These are phyloP conservation scores for Alternaria rosae DNA, from an alignment of 2,329 filamentous ascomycete species.

Conservation along the genomic window DNA sequence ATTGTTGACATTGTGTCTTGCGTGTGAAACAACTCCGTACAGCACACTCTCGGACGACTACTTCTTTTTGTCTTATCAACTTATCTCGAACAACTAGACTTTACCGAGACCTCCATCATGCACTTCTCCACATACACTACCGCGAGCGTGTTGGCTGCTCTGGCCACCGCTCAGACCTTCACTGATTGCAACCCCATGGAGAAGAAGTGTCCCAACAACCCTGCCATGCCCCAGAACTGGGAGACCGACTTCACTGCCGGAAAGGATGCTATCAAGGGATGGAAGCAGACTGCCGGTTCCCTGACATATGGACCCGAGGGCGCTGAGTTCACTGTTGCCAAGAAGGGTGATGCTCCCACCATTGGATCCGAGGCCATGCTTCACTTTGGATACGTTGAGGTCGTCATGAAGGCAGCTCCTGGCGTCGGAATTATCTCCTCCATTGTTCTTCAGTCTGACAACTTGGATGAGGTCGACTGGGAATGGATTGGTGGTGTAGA, in stretches of 20 bases:
- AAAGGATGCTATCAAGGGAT: slow-evolving; percentile 46
- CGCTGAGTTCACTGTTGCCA: slow-evolving; percentile 59
- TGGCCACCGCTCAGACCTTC: slow-evolving; percentile 54
- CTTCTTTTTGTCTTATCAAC: background rate
- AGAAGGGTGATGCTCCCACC: slow-evolving; percentile 64
- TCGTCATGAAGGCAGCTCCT: slow-evolving; percentile 76
- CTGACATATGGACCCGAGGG: slow-evolving; percentile 56
- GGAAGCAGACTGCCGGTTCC: slow-evolving; percentile 49
- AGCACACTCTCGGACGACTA: slow-evolving; percentile 39
- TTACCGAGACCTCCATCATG: slow-evolving; percentile 31
- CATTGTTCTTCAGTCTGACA: slow-evolving; percentile 83
- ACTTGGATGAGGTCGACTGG: slow-evolving; percentile 88
- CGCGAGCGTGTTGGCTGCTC: slow-evolving; percentile 41
- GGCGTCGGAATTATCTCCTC: slow-evolving; percentile 81
- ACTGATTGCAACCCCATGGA: slow-evolving; percentile 55
- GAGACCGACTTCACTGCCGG: slow-evolving; percentile 56
- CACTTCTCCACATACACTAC: slow-evolving; percentile 38
- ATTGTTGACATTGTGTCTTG: slow-evolving; percentile 26
- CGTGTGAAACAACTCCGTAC: slow-evolving; percentile 14
- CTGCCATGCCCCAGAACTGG: slow-evolving; percentile 51
- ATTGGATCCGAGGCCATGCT: slow-evolving; percentile 83
- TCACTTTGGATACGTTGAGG: slow-evolving; percentile 82
- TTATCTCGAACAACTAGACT: slow-evolving; percentile 4
- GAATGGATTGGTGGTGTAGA: slow-evolving; percentile 77
- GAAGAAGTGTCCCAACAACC: slow-evolving; percentile 55